phyloP scores from a whole-genome alignment of 768 basidiomycete species.

The Phanerodontia chrysosporium region DNA sequence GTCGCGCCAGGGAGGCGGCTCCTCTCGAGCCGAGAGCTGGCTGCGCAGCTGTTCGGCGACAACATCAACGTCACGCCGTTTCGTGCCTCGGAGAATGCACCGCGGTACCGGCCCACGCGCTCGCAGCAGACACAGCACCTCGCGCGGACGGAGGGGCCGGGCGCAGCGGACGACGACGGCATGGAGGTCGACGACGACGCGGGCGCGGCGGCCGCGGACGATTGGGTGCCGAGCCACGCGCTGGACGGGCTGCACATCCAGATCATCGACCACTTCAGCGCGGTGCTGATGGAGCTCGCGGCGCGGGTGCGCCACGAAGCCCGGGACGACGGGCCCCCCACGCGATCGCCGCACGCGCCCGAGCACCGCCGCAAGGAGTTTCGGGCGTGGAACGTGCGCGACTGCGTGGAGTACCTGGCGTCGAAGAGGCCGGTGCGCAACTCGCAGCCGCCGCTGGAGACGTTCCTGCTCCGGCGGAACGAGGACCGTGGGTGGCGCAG shows the following conservation, averaged over 20 bases:
- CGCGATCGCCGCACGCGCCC: slow-evolving; percentile 47
- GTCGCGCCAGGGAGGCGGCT: slow-evolving; percentile 2
- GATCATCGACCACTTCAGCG: slow-evolving; percentile 65
- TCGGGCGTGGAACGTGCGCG: slow-evolving; percentile 47
- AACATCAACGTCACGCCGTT: slow-evolving; percentile 36
- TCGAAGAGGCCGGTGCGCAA: slow-evolving; percentile 30
- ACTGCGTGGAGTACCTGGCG: slow-evolving; percentile 56
- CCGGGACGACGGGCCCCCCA: slow-evolving; percentile 30
- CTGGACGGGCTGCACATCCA: slow-evolving; percentile 65
- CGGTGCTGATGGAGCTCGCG: slow-evolving; percentile 55
- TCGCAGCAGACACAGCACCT: slow-evolving; percentile 9
- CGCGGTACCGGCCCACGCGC: slow-evolving; percentile 18
- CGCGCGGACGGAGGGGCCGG: slow-evolving; percentile 15
- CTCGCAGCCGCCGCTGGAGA: slow-evolving; percentile 43
- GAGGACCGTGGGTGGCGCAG: slow-evolving; percentile 47
- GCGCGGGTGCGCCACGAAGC: slow-evolving; percentile 32
- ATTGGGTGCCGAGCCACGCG: slow-evolving; percentile 47
- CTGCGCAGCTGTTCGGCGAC: slow-evolving; percentile 39
- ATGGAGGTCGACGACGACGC: slow-evolving; percentile 64
- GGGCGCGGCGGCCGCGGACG: slow-evolving; percentile 18
- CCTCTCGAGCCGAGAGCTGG: slow-evolving; percentile 50
- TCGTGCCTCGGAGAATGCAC: slow-evolving; percentile 19
- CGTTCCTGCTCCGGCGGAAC: slow-evolving; percentile 50
- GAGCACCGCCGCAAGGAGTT: slow-evolving; percentile 38
- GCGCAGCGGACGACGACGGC: slow-evolving; percentile 21